Evolutionary conservation across 805 yeast species (phyloP).

Genomic region (Maudiozyma bulderi): DNA sequence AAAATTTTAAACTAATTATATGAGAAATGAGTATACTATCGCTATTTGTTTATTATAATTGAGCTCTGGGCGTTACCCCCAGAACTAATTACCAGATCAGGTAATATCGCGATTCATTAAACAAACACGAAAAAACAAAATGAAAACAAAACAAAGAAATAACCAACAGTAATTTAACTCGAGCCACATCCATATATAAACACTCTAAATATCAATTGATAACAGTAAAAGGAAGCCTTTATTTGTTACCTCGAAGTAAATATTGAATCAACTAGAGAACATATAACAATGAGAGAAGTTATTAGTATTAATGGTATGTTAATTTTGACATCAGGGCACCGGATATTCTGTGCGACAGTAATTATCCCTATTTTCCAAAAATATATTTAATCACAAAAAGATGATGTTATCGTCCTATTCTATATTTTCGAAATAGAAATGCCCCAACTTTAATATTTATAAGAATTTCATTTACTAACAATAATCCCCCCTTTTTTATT

Average conservation of each 20-base stretch:
- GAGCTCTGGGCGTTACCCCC: background rate
- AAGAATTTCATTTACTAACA: background rate
- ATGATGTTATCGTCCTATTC: background rate
- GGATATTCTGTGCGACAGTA: no score
- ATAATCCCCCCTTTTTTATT: background rate
- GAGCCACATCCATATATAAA: background rate
- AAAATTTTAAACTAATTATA: background rate
- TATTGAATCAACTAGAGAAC: no score
- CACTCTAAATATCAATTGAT: no score
- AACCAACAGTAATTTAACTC: background rate
- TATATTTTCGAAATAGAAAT: no score
- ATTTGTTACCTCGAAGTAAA: no score
- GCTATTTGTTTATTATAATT: no score
- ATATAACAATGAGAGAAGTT: constrained; percentile 69
- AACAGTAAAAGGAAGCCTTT: no score
- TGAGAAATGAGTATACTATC: no score
- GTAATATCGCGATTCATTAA: background rate
- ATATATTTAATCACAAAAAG: background rate
- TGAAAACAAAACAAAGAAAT: background rate
- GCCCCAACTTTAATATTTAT: background rate
- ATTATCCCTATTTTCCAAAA: background rate
- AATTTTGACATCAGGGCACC: background rate
- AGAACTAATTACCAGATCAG: background rate
- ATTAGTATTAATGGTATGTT: constrained; percentile 56
- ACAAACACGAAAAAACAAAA: background rate